These are phyloP conservation scores for Jatropha multifida DNA, from an alignment of 441 rosid species.

Conservation along the genomic window DNA sequence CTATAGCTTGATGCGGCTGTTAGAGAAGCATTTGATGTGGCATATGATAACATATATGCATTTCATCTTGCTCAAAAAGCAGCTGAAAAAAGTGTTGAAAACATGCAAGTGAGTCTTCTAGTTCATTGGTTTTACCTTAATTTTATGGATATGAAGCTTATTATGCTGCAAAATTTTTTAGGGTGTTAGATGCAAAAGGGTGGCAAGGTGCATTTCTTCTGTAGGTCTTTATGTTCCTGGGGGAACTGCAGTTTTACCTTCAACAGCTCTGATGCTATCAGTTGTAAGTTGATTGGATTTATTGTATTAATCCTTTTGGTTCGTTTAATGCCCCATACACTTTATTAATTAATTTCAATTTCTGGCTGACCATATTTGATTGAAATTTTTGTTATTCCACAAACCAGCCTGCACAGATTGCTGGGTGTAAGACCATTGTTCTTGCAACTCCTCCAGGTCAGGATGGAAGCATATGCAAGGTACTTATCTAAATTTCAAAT, in stretches of 20 bases:
- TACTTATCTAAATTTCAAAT: slow-evolving; percentile 26
- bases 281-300: slow-evolving; percentile 52
- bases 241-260: slow-evolving; percentile 94
- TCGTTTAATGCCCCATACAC: slow-evolving; percentile 8
- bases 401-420: slow-evolving; percentile 90
- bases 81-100: slow-evolving; percentile 61
- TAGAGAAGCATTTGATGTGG: slow-evolving; percentile 87
- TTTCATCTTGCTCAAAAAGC: slow-evolving; percentile 86
- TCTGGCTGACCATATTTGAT: slow-evolving; percentile 7
- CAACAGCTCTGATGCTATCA: slow-evolving; percentile 93
- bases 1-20: slow-evolving; percentile 61
- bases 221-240: slow-evolving; percentile 98
- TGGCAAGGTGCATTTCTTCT: slow-evolving; percentile 81
- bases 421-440: slow-evolving; percentile 87
- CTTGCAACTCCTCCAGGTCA: slow-evolving; percentile 89
- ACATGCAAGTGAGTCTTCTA: slow-evolving; percentile 63
- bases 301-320: slow-evolving; percentile 9
- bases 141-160: neutral
- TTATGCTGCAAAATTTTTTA: slow-evolving; percentile 22
- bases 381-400: slow-evolving; percentile 24
- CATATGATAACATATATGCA: slow-evolving; percentile 80
- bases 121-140: slow-evolving; percentile 15
- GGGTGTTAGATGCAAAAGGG: slow-evolving; percentile 94
- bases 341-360: neutral
- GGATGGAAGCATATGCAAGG: slow-evolving; percentile 95